A percentile compares a stretch with the other conserved stretches of the same genome.
These are phyloP conservation scores for Neoconidiobolus thromboides DNA, from an alignment of 371 early-diverging fungal species.

Conservation along the genomic window DNA sequence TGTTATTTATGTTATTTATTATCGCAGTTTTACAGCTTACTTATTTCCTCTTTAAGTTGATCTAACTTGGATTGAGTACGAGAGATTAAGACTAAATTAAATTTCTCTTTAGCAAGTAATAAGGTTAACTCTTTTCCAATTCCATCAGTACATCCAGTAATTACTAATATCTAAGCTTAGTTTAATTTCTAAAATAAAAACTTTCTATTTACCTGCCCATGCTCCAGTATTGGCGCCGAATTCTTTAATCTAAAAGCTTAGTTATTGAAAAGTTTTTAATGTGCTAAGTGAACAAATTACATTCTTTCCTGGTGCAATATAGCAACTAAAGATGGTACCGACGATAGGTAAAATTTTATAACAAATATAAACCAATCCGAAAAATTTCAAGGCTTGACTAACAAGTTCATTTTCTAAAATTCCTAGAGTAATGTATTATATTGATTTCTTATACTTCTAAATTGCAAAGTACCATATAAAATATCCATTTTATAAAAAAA, in stretches of 20 bases:
- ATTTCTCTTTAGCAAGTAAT: slow-evolving; percentile 66
- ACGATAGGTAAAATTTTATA: not conserved
- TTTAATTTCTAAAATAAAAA: too few species aligned
- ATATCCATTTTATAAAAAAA: too few species aligned
- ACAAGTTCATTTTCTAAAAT: not conserved
- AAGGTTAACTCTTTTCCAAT: slow-evolving; percentile 89
- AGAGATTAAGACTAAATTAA: slow-evolving; percentile 79
- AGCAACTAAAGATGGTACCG: not conserved
- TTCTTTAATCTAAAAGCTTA: too few species aligned
- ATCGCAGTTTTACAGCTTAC: slow-evolving; percentile 16
- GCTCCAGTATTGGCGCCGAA: too few species aligned
- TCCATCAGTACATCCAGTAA: slow-evolving; percentile 97
- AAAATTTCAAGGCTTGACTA: not conserved
- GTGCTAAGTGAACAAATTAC: not conserved
- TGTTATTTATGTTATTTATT: not conserved
- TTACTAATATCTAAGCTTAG: slow-evolving; percentile 21
- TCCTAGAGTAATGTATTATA: not conserved
- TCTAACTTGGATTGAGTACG: slow-evolving; percentile 75
- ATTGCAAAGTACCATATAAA: too few species aligned
- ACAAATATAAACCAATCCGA: not conserved
- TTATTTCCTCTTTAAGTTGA: slow-evolving; percentile 43
- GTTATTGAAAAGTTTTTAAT: too few species aligned
- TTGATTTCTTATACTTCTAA: too few species aligned
- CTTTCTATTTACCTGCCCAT: too few species aligned
- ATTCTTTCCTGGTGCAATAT: not conserved